Evolutionary conservation across 257 asterid genomes (phyloP).

Genomic region (Leonotis leonurus): DNA sequence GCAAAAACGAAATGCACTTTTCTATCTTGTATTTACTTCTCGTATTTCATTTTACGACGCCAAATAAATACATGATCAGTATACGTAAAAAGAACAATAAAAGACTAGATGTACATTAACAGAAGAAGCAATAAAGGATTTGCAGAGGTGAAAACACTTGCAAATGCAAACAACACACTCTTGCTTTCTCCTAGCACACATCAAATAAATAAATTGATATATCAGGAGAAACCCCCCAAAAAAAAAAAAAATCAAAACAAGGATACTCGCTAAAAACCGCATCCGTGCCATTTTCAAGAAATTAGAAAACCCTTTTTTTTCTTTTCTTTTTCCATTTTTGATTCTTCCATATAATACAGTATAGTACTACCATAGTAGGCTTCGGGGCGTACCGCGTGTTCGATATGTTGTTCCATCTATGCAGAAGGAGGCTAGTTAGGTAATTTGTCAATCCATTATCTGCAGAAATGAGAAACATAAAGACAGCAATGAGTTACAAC

Average conservation of each 20-base stretch:
- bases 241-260: slow-evolving; percentile 26
- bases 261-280: slow-evolving; percentile 74
- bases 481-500: neutral
- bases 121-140: slow-evolving; percentile 21
- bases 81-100: neutral
- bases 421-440: slow-evolving; percentile 34
- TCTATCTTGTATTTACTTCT: too few relatives aligned
- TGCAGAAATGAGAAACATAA: slow-evolving; percentile 28
- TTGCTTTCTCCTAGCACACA: slow-evolving; percentile 31
- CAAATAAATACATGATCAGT: neutral
- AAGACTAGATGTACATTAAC: slow-evolving; percentile 12
- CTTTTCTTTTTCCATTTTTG: too few relatives aligned
- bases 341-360: slow-evolving; percentile 36
- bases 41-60: too few relatives aligned
- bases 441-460: slow-evolving; percentile 32
- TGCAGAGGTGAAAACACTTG: slow-evolving; percentile 26
- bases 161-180: slow-evolving; percentile 30
- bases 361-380: slow-evolving; percentile 29
- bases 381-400: slow-evolving; percentile 17
- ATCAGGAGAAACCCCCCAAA: neutral
- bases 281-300: slow-evolving; percentile 63
- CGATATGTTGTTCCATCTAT: slow-evolving; percentile 20
- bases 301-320: slow-evolving; percentile 24
- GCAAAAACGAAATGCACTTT: too few relatives aligned
- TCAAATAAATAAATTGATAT: neutral